Percentiles rank a stretch among this genome's conserved stretches.
Conservation (phyloP, 1,284 basidiomycete species). For the Sporisorium graminicola region DNA sequence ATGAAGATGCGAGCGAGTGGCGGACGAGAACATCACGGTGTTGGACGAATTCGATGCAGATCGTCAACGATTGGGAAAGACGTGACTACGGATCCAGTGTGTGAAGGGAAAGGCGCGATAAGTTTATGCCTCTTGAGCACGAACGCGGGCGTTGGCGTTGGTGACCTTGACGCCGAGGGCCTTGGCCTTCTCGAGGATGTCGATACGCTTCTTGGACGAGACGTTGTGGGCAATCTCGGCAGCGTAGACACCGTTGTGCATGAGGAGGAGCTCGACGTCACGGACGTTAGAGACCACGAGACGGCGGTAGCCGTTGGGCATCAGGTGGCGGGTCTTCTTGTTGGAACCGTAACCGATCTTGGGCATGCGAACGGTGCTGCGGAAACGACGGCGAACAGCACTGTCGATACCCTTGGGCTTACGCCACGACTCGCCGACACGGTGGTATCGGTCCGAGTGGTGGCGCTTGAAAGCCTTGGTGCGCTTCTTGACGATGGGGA, state of each 20-base stretch:
- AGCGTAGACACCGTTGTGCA: slow-evolving; percentile 94
- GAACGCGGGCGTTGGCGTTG: slow-evolving; percentile 92
- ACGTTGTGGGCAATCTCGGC: slow-evolving; percentile 98
- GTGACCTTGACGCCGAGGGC: slow-evolving; percentile 78
- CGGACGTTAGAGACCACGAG: slow-evolving; percentile 67
- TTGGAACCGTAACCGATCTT: slow-evolving; percentile 70
- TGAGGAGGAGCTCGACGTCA: slow-evolving; percentile 69
- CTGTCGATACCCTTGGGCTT: slow-evolving; percentile 70
- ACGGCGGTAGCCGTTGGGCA: slow-evolving; percentile 70
- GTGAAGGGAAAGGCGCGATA: background rate
- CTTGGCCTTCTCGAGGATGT: slow-evolving; percentile 84
- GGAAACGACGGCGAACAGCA: slow-evolving; percentile 67
- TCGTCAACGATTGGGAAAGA: slow-evolving; percentile 11
- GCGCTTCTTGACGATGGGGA: slow-evolving; percentile 70
- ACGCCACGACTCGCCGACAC: slow-evolving; percentile 66
- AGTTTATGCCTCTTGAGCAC: slow-evolving; percentile 85
- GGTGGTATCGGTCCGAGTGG: slow-evolving; percentile 69
- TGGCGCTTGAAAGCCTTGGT: slow-evolving; percentile 69
- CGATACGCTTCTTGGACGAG: slow-evolving; percentile 93
- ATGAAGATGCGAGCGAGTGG: slow-evolving; percentile 40
- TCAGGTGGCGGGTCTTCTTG: slow-evolving; percentile 70
- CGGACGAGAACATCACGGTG: slow-evolving; percentile 24
- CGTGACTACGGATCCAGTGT: slow-evolving; percentile 27
- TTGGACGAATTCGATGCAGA: slow-evolving; percentile 10
- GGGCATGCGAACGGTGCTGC: slow-evolving; percentile 64